A percentile compares a stretch with the other conserved stretches of the same genome.
These are phyloP conservation scores for Warburgia ugandensis DNA, from an alignment of 164 flowering plant genomes.

Conservation along the genomic window DNA sequence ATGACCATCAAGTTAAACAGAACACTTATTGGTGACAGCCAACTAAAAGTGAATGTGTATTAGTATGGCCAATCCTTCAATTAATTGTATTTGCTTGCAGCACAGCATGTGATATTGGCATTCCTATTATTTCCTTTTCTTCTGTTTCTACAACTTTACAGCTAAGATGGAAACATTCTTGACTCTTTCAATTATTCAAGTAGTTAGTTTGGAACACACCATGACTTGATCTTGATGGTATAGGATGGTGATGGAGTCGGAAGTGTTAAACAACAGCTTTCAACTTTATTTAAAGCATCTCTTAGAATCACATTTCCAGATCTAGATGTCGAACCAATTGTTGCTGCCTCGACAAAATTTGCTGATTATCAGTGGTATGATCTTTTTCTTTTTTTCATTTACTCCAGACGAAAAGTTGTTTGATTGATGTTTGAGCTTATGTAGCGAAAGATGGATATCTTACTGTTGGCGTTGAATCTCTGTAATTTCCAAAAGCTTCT, in stretches of 20 bases:
- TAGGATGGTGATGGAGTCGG: constrained; percentile 50
- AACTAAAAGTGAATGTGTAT: too few species aligned
- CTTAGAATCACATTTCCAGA: constrained; percentile 51
- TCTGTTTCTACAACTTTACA: not conserved
- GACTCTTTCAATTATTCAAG: too few species aligned
- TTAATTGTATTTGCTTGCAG: too few species aligned
- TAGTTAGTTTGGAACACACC: not conserved
- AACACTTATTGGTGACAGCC: too few species aligned
- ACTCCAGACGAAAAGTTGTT: not conserved
- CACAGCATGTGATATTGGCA: not conserved
- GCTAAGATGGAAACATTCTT: not conserved
- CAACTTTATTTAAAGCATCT: constrained; percentile 53
- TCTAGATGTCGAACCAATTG: constrained; percentile 43
- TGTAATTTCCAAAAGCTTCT: too few species aligned
- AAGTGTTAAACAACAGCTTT: constrained; percentile 51
- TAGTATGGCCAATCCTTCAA: too few species aligned
- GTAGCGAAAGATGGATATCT: too few species aligned
- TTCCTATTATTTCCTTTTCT: not conserved
- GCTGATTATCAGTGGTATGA: constrained; percentile 88
- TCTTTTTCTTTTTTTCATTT: not conserved
- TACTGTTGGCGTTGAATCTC: too few species aligned
- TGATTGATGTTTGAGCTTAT: not conserved
- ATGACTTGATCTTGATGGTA: not conserved
- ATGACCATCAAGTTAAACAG: too few species aligned
- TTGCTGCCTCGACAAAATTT: constrained; percentile 57